Evolutionary conservation across 2,329 filamentous ascomycete species (phyloP).

Genomic region (Fusarium falciforme): DNA sequence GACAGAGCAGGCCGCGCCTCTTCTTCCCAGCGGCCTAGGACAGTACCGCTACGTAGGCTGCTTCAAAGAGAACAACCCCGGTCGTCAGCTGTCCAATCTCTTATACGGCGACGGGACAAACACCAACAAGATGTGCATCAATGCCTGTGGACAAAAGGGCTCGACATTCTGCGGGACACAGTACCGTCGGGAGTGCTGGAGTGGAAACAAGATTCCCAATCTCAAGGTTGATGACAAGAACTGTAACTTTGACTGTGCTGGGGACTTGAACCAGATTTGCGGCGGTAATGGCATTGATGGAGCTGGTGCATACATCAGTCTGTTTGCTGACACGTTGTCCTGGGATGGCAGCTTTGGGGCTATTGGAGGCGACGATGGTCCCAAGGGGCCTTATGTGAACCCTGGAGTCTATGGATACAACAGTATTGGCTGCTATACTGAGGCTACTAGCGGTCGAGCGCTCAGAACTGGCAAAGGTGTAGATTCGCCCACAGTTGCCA

Average conservation of each 20-base stretch:
- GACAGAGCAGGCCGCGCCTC: slow-evolving; percentile 63
- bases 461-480: slow-evolving; percentile 42
- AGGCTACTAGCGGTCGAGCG: slow-evolving; percentile 48
- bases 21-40: slow-evolving; percentile 56
- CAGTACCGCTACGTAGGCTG: slow-evolving; percentile 66
- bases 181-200: slow-evolving; percentile 67
- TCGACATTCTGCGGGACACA: slow-evolving; percentile 61
- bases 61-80: slow-evolving; percentile 67
- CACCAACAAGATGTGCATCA: slow-evolving; percentile 59
- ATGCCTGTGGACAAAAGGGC: slow-evolving; percentile 51
- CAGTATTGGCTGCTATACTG: slow-evolving; percentile 54
- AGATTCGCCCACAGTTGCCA: slow-evolving; percentile 46
- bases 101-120: slow-evolving; percentile 55
- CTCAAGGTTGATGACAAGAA: slow-evolving; percentile 56
- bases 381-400: slow-evolving; percentile 46
- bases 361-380: slow-evolving; percentile 10
- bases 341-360: slow-evolving; percentile 32
- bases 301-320: slow-evolving; percentile 57
- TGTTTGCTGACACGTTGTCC: slow-evolving; percentile 56
- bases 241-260: slow-evolving; percentile 64
- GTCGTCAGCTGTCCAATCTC: slow-evolving; percentile 60
- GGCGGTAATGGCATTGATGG: slow-evolving; percentile 60
- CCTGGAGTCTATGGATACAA: slow-evolving; percentile 51
- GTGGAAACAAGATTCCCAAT: slow-evolving; percentile 59
- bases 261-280: slow-evolving; percentile 62